Evolutionary conservation across 192 early-diverging fungal species (phyloP), one percentile per base, ranked within the genome.

Genomic region (Backusella macrospora): DNA sequence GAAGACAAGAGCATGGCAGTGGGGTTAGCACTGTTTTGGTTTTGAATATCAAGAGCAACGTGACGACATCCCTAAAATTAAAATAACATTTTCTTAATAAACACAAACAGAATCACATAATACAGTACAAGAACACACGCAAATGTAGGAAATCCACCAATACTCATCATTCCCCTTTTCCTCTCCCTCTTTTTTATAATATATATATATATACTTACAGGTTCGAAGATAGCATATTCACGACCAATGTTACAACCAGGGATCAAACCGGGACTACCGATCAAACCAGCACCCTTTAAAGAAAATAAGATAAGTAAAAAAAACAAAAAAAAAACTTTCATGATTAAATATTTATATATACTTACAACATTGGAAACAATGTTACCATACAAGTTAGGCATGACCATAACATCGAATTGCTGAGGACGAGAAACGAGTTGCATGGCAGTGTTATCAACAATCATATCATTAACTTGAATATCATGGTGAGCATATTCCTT

Each of bases 401-500:
- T 97, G 72, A 99, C 96, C 88, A 99, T 96, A 59, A 99, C 98
- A 81, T 99, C 98, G 71, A 99, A 99, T 85, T 99, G 98, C 82
- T 92, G 91, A 67, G 98, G 98, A 83, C 88, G 92, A 79, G 95
- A 93, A 49, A 98, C 96, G 15, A 99, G 89, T 89, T 99, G 98
- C 98, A 99, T 99, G 67, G 98, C 94, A 62, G 96, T 95, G 88
- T 99, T 99, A 84, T 99, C 98, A 76, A 99, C 98, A 85, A 99
- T 99, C 98, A 99, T 98, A 86, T 98, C 96, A 74, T 96, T 90
- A 82, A 95, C 94, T 89, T 95, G 82, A 82, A 99, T 96, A 45
- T 94, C 93, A 39, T 85, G 86, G 75, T 85, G 84, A 73, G 94
- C 90, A 85, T 99, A 99, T 83, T 92, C 89, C 84, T 98, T 92